Base-by-base conservation (phyloP, 2,329 filamentous ascomycete genomes). In the Ascochyta viciae-villosae region DNA sequence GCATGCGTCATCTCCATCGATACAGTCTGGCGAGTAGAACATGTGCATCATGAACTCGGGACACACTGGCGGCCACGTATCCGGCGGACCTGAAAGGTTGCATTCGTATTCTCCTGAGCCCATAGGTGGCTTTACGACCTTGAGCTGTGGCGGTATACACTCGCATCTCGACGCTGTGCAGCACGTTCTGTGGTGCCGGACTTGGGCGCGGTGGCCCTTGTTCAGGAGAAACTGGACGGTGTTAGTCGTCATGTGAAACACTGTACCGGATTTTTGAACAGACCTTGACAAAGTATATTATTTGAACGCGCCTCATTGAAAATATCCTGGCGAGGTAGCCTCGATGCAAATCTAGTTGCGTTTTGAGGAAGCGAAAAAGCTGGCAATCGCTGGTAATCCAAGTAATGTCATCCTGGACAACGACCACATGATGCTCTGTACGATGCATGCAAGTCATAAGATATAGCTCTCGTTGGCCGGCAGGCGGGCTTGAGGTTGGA, bases 101-200 rank as follows among this genome's bases (percentile, higher is more conserved):
- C 45, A 48, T 15, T 40, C 35, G 15, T 40, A 48, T 16, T 48
- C 45, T 16, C 35, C 45, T n/a, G 44, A 46, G 23, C 44, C 44
- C 44, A 46, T 38, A 2, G 44, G 23, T 16, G 44, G 35, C 15
- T 48, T 40, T 13, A 39, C 15, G n/a, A 40, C 45, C n/a, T 23
- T 31, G 16, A 15, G 6, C 4, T 29, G 44, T 1, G 45, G 45
- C 15, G 45, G 45, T 7, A 48, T 39, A 16, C 45, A 48, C 12
- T 39, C 45, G 24, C 45, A 48, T 3, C 10, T 38, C 6, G 10
- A 15, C 19, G 19, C n/a, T 6, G 33, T 35, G 24, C 34, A 47
- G 22, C 33, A 37, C 8, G 22, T 26, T 12, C 22, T 24, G 34
- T 47, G 44, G 12, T 47, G 44, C 19, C 44, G 44, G n/a, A 47